Base-by-base conservation (phyloP, 345 rosid genomes). In the Clarkia xantiana region DNA sequence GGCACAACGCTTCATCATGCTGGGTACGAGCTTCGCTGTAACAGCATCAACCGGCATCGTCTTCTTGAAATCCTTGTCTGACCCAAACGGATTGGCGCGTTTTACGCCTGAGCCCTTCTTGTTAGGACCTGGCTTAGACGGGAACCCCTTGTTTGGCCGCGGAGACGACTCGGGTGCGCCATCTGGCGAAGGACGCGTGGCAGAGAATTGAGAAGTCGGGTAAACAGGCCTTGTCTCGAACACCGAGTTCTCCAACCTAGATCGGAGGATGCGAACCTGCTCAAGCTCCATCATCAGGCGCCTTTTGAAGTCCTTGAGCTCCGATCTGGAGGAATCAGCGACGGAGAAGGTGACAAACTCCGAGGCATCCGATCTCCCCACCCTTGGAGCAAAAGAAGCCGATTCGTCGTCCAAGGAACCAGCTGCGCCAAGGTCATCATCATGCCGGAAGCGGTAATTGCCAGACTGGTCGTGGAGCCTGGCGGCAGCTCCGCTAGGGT, bases 231-330 rank as follows among this genome's bases (percentile, higher is more conserved):
- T 51, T 49, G 52, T 15, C 18, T 47, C 61, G 9, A 34, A 36
- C 16, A 17, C 42, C 6, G 54, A 15, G 15, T 54, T 15, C 40
- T 68, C 69, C 18, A 71, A 46, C 23, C 76, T 68, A 45, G 45
- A 29, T 44, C 61, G 38, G 3, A 74, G 55, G 38, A 22, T 20
- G 18, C 74, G 74, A 9, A 74, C 65, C 64, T 68, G 71, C 17
- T 65, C 61, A 0, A 74, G 73, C 58, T 71, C 79, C 11, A 56
- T 59, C 18, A 68, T 13, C 18, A 71, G 18, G 13, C 79, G 71
- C 47, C 52, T 54, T 62, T 68, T 71, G 51, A 74, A 66, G 18
- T 68, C 62, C 65, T 51, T 56, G 14, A 67, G 67, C 51, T 74
- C 69, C 42, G 29, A 38, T 40, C 51, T 64, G 46, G 71, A 52